phyloP scores from a whole-genome alignment of 192 early-diverging fungal species.

The Cladochytrium replicatum region DNA sequence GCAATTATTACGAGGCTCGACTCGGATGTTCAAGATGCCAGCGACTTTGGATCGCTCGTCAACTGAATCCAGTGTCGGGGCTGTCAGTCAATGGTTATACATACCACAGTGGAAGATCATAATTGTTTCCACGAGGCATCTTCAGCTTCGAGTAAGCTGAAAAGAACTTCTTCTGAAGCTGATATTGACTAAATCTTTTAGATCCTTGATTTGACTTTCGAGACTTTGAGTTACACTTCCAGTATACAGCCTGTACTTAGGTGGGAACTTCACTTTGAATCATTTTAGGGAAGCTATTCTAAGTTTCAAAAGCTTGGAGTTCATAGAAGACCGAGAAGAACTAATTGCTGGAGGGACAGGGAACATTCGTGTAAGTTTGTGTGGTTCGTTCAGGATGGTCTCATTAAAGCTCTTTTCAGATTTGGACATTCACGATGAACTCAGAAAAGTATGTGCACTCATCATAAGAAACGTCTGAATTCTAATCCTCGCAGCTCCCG shows the following conservation, averaged over 20 bases:
- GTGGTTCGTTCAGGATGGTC: background rate
- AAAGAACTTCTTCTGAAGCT: background rate
- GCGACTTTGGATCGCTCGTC: conserved; percentile 14
- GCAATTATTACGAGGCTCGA: conserved; percentile 17
- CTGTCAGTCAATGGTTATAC: conserved; percentile 32
- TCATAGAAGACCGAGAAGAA: conserved; percentile 22
- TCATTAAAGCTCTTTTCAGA: conserved; percentile 6
- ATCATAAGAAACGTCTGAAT: conserved; percentile 4
- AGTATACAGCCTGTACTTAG: conserved; percentile 38
- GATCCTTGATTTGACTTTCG: conserved; percentile 29
- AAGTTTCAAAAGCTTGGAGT: conserved; percentile 24
- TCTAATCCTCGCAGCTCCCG: conserved; percentile 2
- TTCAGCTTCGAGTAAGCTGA: conserved; percentile 31
- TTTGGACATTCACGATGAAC: conserved; percentile 24
- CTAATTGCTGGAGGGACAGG: conserved; percentile 35
- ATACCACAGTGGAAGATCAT: conserved; percentile 24
- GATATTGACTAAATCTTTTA: conserved; percentile 4
- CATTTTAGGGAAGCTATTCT: background rate
- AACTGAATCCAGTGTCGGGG: conserved; percentile 16
- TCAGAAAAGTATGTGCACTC: background rate
- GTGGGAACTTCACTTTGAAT: conserved; percentile 7
- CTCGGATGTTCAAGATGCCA: conserved; percentile 12
- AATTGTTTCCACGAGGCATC: conserved; percentile 27
- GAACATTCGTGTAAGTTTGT: conserved; percentile 22
- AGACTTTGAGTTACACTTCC: conserved; percentile 21